A percentile compares a stretch with the other conserved stretches of the same genome.
Conservation (phyloP, 495 filamentous ascomycete species). For the Neurospora terricola region DNA sequence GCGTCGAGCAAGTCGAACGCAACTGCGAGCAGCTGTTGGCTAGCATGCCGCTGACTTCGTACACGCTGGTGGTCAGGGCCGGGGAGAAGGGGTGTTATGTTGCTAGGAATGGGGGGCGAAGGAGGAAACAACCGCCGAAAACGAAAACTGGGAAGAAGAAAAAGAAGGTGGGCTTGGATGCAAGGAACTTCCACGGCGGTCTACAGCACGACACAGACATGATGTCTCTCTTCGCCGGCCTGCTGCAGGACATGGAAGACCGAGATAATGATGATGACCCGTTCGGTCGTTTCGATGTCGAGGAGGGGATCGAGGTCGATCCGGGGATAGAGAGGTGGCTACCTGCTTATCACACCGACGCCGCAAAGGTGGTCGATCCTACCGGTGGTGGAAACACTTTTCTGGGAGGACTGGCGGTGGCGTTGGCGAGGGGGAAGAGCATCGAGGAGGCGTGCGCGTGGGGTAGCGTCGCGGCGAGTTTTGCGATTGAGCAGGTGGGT, state of each 20-base stretch:
- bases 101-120: constrained; percentile 41
- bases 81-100: constrained; percentile 43
- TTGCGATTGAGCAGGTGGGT: constrained; percentile 90
- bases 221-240: constrained; percentile 40
- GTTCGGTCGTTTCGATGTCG: background rate
- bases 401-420: constrained; percentile 72
- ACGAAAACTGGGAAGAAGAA: constrained; percentile 10
- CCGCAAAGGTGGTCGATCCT: constrained; percentile 63
- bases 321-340: constrained; percentile 47
- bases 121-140: constrained; percentile 12
- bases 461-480: constrained; percentile 81
- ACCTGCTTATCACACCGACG: constrained; percentile 38
- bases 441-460: constrained; percentile 63
- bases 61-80: constrained; percentile 42
- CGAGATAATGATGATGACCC: constrained; percentile 9
- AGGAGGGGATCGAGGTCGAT: constrained; percentile 21
- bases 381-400: constrained; percentile 96
- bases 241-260: constrained; percentile 46
- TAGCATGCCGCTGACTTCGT: constrained; percentile 44
- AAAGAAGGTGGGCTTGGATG: constrained; percentile 23
- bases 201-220: constrained; percentile 43
- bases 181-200: constrained; percentile 23
- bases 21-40: constrained; percentile 41
- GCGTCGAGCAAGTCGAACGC: constrained; percentile 39
- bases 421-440: constrained; percentile 51